phyloP scores from a whole-genome alignment of 2,329 filamentous ascomycete species.

The Moelleriella libera region DNA sequence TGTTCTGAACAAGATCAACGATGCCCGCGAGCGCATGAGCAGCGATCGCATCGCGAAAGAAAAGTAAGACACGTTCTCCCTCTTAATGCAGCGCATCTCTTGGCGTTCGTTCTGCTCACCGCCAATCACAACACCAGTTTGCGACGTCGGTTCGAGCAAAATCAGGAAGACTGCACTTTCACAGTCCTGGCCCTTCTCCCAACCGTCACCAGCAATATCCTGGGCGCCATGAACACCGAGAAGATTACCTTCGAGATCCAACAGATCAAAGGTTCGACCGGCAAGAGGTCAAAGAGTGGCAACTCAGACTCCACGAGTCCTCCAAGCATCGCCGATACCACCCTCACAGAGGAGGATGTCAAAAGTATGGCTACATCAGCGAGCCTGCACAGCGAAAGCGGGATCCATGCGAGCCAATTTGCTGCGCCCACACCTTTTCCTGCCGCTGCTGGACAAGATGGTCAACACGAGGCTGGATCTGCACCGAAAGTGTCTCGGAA shows the following conservation, averaged over 20 bases:
- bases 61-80: conserved; percentile 47
- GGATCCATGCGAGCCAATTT: conserved; percentile 69
- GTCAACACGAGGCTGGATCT: conserved; percentile 24
- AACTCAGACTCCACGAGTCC: conserved; percentile 36
- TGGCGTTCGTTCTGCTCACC: too few relatives aligned
- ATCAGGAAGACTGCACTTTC: conserved; percentile 97
- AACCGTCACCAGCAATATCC: conserved; percentile 77
- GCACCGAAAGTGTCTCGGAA: conserved; percentile 40
- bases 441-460: conserved; percentile 16
- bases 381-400: conserved; percentile 69
- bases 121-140: conserved; percentile 43
- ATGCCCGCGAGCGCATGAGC: conserved; percentile 91
- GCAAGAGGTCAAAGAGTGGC: conserved; percentile 46
- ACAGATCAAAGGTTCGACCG: conserved; percentile 58
- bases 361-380: conserved; percentile 45
- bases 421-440: conserved; percentile 36
- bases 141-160: conserved; percentile 92
- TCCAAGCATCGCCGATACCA: conserved; percentile 51
- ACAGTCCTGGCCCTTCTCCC: conserved; percentile 93
- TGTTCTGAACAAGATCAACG: conserved; percentile 78
- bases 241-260: conserved; percentile 87
- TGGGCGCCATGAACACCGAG: conserved; percentile 81
- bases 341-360: conserved; percentile 69
- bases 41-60: conserved; percentile 92
- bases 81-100: too few relatives aligned